phyloP scores from a whole-genome alignment of 129 eudicot species.

The Lactuca sativa region DNA sequence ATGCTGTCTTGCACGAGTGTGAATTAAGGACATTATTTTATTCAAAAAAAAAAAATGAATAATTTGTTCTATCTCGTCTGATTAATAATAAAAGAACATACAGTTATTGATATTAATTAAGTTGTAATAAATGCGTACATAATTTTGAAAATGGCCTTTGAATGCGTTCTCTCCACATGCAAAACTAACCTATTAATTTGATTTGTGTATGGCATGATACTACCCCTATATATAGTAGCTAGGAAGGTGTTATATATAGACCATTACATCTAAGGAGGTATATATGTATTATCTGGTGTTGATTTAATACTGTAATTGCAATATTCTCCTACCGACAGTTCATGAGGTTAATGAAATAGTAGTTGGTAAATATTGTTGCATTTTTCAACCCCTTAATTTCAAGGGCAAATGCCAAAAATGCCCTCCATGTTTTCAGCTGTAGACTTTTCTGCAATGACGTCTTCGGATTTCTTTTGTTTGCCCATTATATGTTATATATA shows the following conservation, averaged over 20 bases:
- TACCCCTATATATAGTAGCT: not conserved
- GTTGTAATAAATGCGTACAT: constrained; percentile 19
- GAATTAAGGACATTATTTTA: constrained; percentile 3
- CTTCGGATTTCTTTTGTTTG: constrained; percentile 1
- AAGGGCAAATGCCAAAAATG: not conserved
- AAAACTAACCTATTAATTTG: constrained; percentile 17
- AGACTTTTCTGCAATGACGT: not conserved
- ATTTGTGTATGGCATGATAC: not conserved
- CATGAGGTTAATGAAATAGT: not conserved
- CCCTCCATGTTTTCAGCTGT: not conserved
- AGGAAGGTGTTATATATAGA: not conserved
- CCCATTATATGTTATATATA: no score
- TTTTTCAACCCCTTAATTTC: not conserved
- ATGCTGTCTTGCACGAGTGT: constrained; percentile 16
- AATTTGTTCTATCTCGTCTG: not conserved
- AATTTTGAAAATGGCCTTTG: not conserved
- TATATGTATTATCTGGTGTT: not conserved
- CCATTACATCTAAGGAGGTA: not conserved
- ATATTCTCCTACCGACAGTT: not conserved
- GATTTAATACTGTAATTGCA: not conserved
- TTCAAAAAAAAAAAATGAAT: not conserved
- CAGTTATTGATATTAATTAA: constrained; percentile 22
- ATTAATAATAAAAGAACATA: constrained; percentile 11
- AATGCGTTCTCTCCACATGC: constrained; percentile 15
- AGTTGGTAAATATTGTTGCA: not conserved